phyloP scores from a whole-genome alignment of 768 basidiomycete genomes.

The Melanogaster broomeanus region DNA sequence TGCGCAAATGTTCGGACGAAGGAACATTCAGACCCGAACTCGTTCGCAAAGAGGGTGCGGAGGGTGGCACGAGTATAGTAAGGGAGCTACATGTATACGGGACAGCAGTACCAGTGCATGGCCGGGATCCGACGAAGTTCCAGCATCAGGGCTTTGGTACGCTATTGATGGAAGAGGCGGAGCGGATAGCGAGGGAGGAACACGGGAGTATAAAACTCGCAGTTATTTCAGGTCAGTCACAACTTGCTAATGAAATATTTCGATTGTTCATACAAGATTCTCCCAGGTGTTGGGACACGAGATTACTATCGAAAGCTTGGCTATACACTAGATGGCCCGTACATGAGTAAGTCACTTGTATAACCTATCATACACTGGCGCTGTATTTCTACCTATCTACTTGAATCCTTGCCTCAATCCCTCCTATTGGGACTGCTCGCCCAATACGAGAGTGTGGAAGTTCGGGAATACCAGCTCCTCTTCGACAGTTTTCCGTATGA shows the following conservation, averaged over 20 bases:
- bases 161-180: slow-evolving; percentile 97
- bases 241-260: background rate
- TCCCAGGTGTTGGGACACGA: slow-evolving; percentile 86
- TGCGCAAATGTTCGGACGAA: slow-evolving; percentile 95
- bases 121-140: slow-evolving; percentile 97
- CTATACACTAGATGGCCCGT: slow-evolving; percentile 94
- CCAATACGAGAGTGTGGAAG: slow-evolving; percentile 78
- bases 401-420: background rate
- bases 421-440: slow-evolving; percentile 31
- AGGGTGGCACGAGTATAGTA: slow-evolving; percentile 89
- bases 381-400: slow-evolving; percentile 12
- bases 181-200: slow-evolving; percentile 95
- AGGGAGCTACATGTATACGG: slow-evolving; percentile 97
- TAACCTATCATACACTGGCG: slow-evolving; percentile 24
- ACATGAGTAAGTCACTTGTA: slow-evolving; percentile 88
- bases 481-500: slow-evolving; percentile 91
- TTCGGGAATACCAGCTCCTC: slow-evolving; percentile 97
- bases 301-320: slow-evolving; percentile 96
- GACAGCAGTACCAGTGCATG: slow-evolving; percentile 96
- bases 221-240: slow-evolving; percentile 87
- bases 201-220: slow-evolving; percentile 94
- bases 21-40: slow-evolving; percentile 97
- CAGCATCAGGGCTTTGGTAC: slow-evolving; percentile 98
- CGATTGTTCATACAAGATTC: slow-evolving; percentile 3
- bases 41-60: slow-evolving; percentile 62